Percentiles rank a stretch among this genome's conserved stretches.
Conservation (phyloP, 495 filamentous ascomycete species). For the Penicillium angulare region DNA sequence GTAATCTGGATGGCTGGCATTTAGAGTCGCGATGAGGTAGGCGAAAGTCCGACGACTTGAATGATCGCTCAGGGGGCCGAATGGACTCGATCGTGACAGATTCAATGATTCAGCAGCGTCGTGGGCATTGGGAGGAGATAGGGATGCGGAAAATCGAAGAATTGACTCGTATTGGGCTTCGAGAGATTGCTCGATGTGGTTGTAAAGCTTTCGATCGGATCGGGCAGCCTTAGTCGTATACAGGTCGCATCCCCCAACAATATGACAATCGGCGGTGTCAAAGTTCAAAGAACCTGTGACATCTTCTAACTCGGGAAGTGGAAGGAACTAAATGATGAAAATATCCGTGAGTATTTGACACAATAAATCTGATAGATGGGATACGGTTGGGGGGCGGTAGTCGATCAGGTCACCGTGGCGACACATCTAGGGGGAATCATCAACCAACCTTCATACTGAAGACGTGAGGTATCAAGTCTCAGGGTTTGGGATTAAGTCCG, state of each 20-base stretch:
- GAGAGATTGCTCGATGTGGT: slow-evolving; percentile 84
- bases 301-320: slow-evolving; percentile 82
- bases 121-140: slow-evolving; percentile 71
- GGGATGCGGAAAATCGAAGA: slow-evolving; percentile 72
- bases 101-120: slow-evolving; percentile 60
- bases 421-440: not conserved
- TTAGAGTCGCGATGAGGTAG: slow-evolving; percentile 96
- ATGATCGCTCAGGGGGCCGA: slow-evolving; percentile 81
- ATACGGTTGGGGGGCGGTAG: not conserved
- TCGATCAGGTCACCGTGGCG: not conserved
- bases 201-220: slow-evolving; percentile 94
- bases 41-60: slow-evolving; percentile 89
- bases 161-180: slow-evolving; percentile 87
- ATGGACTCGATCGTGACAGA: slow-evolving; percentile 80
- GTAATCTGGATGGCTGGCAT: slow-evolving; percentile 95
- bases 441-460: slow-evolving; percentile 8
- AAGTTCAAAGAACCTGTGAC: slow-evolving; percentile 91
- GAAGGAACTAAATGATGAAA: slow-evolving; percentile 66
- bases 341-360: not conserved
- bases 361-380: too few species aligned
- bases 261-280: slow-evolving; percentile 84
- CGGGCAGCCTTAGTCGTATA: slow-evolving; percentile 97
- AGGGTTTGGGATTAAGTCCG: too few species aligned
- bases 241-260: slow-evolving; percentile 88
- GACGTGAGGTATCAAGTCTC: too few species aligned